Evolutionary conservation across 495 filamentous ascomycete genomes (phyloP), one percentile per base, ranked within the genome.

Genomic region (Aspergillus sclerotiicarbonarius): DNA sequence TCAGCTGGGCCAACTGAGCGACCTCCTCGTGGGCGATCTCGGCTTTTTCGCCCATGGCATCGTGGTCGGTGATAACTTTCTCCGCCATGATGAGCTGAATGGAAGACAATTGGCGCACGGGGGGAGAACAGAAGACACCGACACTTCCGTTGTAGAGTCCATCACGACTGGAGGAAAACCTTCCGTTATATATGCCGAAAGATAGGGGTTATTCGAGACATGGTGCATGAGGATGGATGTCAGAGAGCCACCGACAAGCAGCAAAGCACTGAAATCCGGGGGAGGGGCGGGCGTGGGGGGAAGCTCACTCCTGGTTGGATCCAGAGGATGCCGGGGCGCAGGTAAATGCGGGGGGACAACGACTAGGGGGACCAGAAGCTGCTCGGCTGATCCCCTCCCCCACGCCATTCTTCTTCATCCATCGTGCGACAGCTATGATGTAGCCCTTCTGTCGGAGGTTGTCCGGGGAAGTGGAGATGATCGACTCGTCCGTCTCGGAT

Each of bases 11-110:
- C 29, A 76, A 52, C 25, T 76, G 72, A 4, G 74, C 53, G 31
- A 76, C 65, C 44, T 81, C 79, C 53, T 62, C 60, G 37, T 77
- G 76, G 30, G 65, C 57, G 50, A 75, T 61, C 1, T 75, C 61
- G 5, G 60, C 65, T 62, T 77, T 78, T 31, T 70, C 69, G 33
- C 71, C 75, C 56, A 76, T 68, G n/a, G 71, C 55, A 25, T 79
- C 78, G 30, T 62, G 57, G 55, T 80, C 77, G 33, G 60, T 56
- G 54, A 72, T 69, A 12, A 37, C 18, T 18, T 54, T 48, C n/a
- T 57, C 48, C 7, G 35, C 21, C 59, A 61, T 57, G 41, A 8
- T 51, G 37, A 25, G 25, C 2, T 25, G 5, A 25, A 25, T 5
- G 25, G 25, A 25, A 25, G 25, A 25, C 5, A 3, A 12, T 13